phyloP scores from a whole-genome alignment of 2,329 filamentous ascomycete species.

The Chrysosporium keratinophilum region DNA sequence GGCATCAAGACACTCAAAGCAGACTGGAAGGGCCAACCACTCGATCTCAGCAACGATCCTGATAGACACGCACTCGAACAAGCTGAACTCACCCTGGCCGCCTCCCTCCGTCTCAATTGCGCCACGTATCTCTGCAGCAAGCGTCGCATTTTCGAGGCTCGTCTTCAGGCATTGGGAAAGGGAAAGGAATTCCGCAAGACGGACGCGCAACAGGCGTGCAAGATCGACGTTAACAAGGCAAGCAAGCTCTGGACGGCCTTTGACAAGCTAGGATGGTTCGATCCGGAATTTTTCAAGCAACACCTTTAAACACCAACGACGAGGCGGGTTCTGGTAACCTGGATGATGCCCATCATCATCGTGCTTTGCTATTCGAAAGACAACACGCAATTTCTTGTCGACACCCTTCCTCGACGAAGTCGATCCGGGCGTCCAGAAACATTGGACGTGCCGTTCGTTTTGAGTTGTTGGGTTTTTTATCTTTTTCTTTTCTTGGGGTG shows the following conservation, averaged over 20 bases:
- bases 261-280: constrained; percentile 76
- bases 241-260: constrained; percentile 86
- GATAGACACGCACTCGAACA: constrained; percentile 61
- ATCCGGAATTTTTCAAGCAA: constrained; percentile 39
- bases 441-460: too few relatives aligned
- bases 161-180: constrained; percentile 55
- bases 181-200: constrained; percentile 89
- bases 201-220: constrained; percentile 90
- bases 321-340: not conserved
- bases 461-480: not conserved
- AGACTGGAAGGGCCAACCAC: constrained; percentile 73
- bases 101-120: constrained; percentile 70
- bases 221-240: constrained; percentile 96
- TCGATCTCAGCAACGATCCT: constrained; percentile 65
- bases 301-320: not conserved
- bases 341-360: not conserved
- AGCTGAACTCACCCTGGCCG: constrained; percentile 66
- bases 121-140: constrained; percentile 88
- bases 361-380: not conserved
- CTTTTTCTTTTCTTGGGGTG: not conserved
- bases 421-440: not conserved
- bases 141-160: constrained; percentile 74
- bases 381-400: not conserved
- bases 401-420: not conserved
- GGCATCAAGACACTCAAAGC: constrained; percentile 65